These are phyloP conservation scores for Musa itinerans DNA, from an alignment of 176 grass and related monocot species.

Conservation along the genomic window DNA sequence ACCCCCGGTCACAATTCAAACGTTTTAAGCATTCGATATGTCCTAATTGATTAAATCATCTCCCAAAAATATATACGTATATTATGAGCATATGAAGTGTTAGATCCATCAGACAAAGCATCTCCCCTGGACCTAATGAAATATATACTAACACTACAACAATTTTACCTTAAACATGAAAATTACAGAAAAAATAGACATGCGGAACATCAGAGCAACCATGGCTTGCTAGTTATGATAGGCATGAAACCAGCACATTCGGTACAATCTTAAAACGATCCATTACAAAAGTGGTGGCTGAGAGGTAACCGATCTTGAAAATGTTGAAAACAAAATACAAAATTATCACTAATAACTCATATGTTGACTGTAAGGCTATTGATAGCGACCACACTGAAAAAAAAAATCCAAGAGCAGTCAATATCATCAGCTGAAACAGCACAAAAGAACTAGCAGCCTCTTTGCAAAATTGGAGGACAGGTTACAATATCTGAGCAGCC, in stretches of 20 bases:
- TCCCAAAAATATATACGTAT: too few relatives aligned
- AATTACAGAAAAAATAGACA: too few relatives aligned
- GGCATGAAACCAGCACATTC: not conserved
- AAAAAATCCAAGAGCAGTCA: not conserved
- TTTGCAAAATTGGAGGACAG: not conserved
- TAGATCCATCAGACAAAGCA: too few relatives aligned
- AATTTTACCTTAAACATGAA: too few relatives aligned
- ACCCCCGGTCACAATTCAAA: too few relatives aligned
- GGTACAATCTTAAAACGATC: not conserved
- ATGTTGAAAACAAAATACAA: not conserved
- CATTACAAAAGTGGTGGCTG: not conserved
- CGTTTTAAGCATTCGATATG: too few relatives aligned
- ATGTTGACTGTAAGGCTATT: not conserved
- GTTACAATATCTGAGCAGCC: slow-evolving; percentile 70
- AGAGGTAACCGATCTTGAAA: not conserved
- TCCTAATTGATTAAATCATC: too few relatives aligned
- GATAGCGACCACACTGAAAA: not conserved
- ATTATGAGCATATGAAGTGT: too few relatives aligned
- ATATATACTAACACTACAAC: too few relatives aligned
- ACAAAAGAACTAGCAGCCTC: not conserved
- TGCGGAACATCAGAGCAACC: too few relatives aligned
- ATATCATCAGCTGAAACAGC: not conserved
- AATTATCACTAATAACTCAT: not conserved
- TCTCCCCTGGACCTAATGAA: too few relatives aligned
- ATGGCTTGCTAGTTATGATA: not conserved